phyloP scores from a whole-genome alignment of 2,329 filamentous ascomycete genomes.

The Ciborinia camelliae region DNA sequence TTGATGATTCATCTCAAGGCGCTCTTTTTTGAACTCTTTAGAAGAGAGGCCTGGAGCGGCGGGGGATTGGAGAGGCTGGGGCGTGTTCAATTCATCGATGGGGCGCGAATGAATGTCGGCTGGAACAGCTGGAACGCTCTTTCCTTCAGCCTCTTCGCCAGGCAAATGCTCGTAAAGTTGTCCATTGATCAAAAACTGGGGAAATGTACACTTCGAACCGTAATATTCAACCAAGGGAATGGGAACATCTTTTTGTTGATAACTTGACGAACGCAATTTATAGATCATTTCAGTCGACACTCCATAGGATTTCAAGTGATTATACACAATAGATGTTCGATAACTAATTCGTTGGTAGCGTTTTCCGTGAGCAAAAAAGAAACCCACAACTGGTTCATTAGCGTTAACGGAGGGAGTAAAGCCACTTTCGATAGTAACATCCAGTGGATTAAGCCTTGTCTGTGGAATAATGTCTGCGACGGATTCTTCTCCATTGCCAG shows the following conservation, averaged over 20 bases:
- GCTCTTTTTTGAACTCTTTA: too few relatives aligned
- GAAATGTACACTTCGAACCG: neutral
- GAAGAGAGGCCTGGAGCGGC: neutral
- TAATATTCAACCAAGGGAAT: neutral
- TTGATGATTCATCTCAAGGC: neutral
- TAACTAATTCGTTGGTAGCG: neutral
- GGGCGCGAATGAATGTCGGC: neutral
- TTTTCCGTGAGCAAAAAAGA: too few relatives aligned
- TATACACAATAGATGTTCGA: neutral
- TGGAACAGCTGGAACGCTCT: neutral
- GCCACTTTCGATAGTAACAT: neutral
- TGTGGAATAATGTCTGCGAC: fast-evolving
- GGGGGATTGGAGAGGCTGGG: neutral
- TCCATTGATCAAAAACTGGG: neutral
- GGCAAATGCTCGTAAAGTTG: neutral
- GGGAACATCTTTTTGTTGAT: neutral
- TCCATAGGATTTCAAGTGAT: neutral
- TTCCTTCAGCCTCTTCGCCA: too few relatives aligned
- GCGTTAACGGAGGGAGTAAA: neutral
- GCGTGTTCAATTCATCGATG: neutral
- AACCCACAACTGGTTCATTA: too few relatives aligned
- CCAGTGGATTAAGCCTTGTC: neutral
- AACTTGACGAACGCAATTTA: neutral
- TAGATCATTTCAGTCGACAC: neutral
- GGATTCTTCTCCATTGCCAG: neutral